Conservation (phyloP, 2,329 filamentous ascomycete genomes). For the Colletotrichum sp. region DNA sequence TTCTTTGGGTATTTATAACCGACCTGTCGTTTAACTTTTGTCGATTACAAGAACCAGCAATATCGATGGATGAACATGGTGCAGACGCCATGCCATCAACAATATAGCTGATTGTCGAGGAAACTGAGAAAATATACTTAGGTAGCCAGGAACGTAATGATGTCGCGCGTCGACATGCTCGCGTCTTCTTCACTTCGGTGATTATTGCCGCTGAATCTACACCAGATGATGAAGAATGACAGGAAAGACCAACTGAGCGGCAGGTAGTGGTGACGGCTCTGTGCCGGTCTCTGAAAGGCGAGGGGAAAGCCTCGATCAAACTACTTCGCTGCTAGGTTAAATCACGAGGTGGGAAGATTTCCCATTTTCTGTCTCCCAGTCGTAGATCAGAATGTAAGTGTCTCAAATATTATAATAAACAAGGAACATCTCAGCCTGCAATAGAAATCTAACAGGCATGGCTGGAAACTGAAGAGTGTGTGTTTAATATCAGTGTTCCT, state of each 20-base stretch:
- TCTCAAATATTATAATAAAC: too few relatives aligned
- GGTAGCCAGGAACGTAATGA: neutral
- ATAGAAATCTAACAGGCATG: too few relatives aligned
- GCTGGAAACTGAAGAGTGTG: too few relatives aligned
- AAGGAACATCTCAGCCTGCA: too few relatives aligned
- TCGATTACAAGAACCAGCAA: neutral
- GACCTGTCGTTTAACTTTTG: rapidly evolving
- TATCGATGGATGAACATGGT: rapidly evolving
- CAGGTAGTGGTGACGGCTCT: neutral
- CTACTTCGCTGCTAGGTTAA: too few relatives aligned
- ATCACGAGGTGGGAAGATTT: too few relatives aligned
- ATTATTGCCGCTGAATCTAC: neutral
- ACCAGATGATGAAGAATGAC: neutral
- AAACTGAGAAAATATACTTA: rapidly evolving
- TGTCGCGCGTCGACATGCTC: neutral
- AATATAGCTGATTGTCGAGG: neutral
- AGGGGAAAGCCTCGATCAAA: neutral
- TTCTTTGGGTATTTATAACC: neutral
- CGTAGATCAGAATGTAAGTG: too few relatives aligned
- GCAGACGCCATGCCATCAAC: too few relatives aligned
- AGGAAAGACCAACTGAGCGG: neutral
- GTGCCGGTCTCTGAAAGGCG: rapidly evolving
- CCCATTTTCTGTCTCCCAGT: too few relatives aligned
- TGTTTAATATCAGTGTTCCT: too few relatives aligned
- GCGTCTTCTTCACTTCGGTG: neutral